Conservation (phyloP, 2,329 filamentous ascomycete species). For the Aspergillus udagawae region DNA sequence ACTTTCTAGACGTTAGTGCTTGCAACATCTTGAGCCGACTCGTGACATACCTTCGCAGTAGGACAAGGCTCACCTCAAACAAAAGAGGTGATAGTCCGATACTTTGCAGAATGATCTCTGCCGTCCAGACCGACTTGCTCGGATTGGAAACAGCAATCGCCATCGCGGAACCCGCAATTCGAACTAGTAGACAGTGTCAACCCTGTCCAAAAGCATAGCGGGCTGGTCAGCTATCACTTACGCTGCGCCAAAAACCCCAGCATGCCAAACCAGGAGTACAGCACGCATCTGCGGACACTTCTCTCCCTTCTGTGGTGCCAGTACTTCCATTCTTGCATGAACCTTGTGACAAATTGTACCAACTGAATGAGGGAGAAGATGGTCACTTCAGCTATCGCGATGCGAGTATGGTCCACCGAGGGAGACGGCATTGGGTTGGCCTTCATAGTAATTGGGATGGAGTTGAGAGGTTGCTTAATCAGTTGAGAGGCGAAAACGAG, state of each 20-base stretch:
- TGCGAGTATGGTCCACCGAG: background rate
- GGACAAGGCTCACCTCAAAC: slow-evolving; percentile 26
- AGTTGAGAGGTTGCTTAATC: too few species aligned
- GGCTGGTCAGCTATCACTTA: slow-evolving; percentile 8
- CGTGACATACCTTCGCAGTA: slow-evolving; percentile 21
- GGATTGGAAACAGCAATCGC: slow-evolving; percentile 17
- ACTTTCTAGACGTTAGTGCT: slow-evolving; percentile 10
- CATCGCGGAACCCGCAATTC: slow-evolving; percentile 22
- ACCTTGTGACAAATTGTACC: slow-evolving; percentile 19
- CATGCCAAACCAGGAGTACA: slow-evolving; percentile 27
- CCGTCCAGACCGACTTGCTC: slow-evolving; percentile 15
- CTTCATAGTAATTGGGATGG: too few species aligned
- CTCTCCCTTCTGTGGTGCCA: slow-evolving; percentile 23
- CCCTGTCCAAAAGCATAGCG: background rate
- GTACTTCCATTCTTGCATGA: slow-evolving; percentile 23
- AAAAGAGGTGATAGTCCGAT: slow-evolving; percentile 27
- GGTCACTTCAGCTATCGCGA: slow-evolving; percentile 23
- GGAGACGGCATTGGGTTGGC: too few species aligned
- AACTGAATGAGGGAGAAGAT: slow-evolving; percentile 22
- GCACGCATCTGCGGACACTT: slow-evolving; percentile 12
- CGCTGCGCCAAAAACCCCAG: slow-evolving; percentile 22
- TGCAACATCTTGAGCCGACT: background rate
- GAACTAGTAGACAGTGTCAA: slow-evolving; percentile 13
- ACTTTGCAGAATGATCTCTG: slow-evolving; percentile 20
- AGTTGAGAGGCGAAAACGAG: too few species aligned